A percentile compares a stretch with the other conserved stretches of the same genome.
These are phyloP conservation scores for Kluyveromyces marxianus DNA, from an alignment of 1,139 yeast genomes.

Conservation along the genomic window DNA sequence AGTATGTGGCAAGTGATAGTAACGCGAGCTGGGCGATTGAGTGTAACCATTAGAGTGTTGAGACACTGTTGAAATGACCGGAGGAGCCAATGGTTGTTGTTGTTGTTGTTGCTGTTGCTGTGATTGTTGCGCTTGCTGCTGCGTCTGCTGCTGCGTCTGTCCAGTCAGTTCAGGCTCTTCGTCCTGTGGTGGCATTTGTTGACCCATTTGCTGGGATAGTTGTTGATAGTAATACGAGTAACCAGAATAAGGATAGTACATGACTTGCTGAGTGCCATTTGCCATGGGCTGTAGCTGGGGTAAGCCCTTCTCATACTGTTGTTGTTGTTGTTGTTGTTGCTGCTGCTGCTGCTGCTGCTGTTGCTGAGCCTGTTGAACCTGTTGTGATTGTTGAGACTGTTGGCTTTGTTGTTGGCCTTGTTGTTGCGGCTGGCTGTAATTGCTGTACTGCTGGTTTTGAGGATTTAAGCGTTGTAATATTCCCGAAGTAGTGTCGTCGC, in stretches of 20 bases:
- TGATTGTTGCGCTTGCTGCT: slow-evolving; percentile 8
- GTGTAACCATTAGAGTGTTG: neutral
- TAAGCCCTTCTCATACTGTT: slow-evolving; percentile 2
- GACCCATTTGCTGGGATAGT: neutral
- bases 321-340: slow-evolving; percentile 10
- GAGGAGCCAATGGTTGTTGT: slow-evolving; percentile 1
- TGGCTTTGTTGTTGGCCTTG: slow-evolving; percentile 12
- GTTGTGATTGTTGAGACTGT: slow-evolving; percentile 13
- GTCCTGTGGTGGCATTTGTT: slow-evolving; percentile 2
- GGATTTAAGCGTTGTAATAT: slow-evolving; percentile 8
- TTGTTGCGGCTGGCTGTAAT: slow-evolving; percentile 10
- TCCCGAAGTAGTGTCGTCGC: slow-evolving; percentile 17
- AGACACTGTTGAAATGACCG: neutral
- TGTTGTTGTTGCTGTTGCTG: slow-evolving; percentile 6
- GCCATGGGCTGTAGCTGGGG: slow-evolving; percentile 5
- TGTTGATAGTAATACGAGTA: slow-evolving; percentile 4
- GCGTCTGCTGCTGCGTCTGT: neutral
- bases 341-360: slow-evolving; percentile 12
- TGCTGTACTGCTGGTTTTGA: slow-evolving; percentile 11
- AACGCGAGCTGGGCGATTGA: slow-evolving; percentile 3
- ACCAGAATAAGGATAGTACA: slow-evolving; percentile 5
- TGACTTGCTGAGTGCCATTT: slow-evolving; percentile 1
- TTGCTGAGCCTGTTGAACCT: slow-evolving; percentile 14
- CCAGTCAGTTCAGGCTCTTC: neutral
- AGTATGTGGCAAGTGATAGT: slow-evolving; percentile 3